Conservation (phyloP, 306 rosid genomes). For the Vigna hirtella region DNA sequence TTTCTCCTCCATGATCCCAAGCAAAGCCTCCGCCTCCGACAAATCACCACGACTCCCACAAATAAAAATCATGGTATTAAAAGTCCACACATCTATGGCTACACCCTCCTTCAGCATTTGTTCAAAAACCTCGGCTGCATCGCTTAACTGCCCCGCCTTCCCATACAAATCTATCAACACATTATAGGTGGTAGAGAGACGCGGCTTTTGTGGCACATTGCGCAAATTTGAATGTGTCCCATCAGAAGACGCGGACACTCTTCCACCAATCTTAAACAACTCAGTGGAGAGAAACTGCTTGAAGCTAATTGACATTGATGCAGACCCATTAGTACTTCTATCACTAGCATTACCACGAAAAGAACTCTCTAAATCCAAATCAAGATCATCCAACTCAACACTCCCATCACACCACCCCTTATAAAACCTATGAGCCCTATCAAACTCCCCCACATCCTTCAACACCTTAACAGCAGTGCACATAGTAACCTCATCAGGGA, state of each 20-base stretch:
- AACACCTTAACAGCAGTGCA: conserved; percentile 79
- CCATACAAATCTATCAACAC: conserved; percentile 88
- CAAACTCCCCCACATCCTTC: conserved; percentile 77
- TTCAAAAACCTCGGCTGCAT: conserved; percentile 80
- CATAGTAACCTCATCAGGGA: conserved; percentile 96
- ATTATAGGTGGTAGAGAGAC: conserved; percentile 74
- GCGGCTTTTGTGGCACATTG: conserved; percentile 52
- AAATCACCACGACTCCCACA: conserved; percentile 87
- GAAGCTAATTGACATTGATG: conserved; percentile 61
- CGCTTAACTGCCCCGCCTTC: conserved; percentile 80
- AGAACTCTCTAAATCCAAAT: conserved; percentile 53
- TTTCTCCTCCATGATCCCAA: conserved; percentile 82
- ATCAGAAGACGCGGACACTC: conserved; percentile 52
- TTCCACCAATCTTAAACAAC: conserved; percentile 85
- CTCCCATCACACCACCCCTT: conserved; percentile 76
- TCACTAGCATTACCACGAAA: conserved; percentile 17
- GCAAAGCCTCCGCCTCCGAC: conserved; percentile 82
- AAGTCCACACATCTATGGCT: conserved; percentile 76
- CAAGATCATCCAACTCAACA: conserved; percentile 74
- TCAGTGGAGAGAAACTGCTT: conserved; percentile 88
- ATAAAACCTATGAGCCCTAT: conserved; percentile 76
- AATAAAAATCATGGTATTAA: conserved; percentile 82
- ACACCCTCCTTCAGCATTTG: conserved; percentile 89
- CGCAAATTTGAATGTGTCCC: too few species aligned
- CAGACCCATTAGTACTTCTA: conserved; percentile 46